Base-by-base conservation (phyloP, 75 land plant genomes). In the Cunninghamia lanceolata region DNA sequence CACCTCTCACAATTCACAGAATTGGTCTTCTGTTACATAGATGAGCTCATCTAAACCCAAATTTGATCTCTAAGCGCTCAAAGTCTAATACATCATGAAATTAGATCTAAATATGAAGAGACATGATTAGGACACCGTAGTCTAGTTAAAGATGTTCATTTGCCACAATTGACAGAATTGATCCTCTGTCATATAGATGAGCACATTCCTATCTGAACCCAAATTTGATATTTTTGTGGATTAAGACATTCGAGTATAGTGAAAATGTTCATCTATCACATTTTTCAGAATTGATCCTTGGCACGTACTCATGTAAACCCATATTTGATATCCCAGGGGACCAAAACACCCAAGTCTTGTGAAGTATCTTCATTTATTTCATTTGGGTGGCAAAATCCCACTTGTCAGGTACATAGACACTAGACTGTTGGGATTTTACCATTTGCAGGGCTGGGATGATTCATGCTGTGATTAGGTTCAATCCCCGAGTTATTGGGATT, bases 271-370 rank as follows among this genome's bases (percentile, higher is more conserved):
- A 56, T 21, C 63, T 6, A 56, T 21, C 28, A 56, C 59, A 19
- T 56, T 56, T 56, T 4, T 56, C 6, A 1, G 1, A 56, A 56
- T 56, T 21, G 28, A 56, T 56, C 28, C 25, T 56, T 63, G 2
- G n/a, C 68, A 63, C 2, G 9, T 21, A 63, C 8, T 28, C 68
- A 3, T 25, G n/a, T 63, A 28, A 63, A 63, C 68, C n/a, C 30
- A 63, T 63, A 25, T 63, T 40, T 77, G 96, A 96, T 90, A 73
- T 73, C 34, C 36, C 13, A 13, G 75, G 4, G 13, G 47, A 21
- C 13, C 9, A 45, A 38, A 43, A n/a, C 15, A 45, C 11, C 34
- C 32, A 43, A 45, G 47, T 1, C 14, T 45, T 45, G 30, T 42
- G 46, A 11, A 45, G 30, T 11, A 80, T 42, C 28, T 40, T 28